A percentile compares a stretch with the other conserved stretches of the same genome.
Conservation (phyloP, 2,329 filamentous ascomycete genomes). For the Hansfordia pulvinata region DNA sequence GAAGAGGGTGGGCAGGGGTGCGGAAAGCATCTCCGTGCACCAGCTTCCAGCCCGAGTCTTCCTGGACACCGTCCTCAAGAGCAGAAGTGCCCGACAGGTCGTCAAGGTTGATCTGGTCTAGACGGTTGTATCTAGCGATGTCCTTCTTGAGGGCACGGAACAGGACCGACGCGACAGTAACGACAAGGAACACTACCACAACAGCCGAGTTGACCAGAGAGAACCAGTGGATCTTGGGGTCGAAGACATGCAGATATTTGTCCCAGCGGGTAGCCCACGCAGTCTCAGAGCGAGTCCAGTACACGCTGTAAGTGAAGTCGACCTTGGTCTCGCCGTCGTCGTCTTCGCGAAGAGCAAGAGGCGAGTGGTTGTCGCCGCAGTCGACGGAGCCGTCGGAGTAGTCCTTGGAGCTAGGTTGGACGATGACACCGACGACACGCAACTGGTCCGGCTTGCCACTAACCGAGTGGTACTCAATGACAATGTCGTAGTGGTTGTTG, state of each 20-base stretch:
- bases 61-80: conserved; percentile 84
- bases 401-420: conserved; percentile 65
- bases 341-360: conserved; percentile 52
- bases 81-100: conserved; percentile 70
- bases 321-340: conserved; percentile 46
- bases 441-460: conserved; percentile 52
- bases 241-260: conserved; percentile 94
- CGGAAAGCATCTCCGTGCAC: conserved; percentile 97
- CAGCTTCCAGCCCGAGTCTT: conserved; percentile 97
- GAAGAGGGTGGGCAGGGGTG: conserved; percentile 65
- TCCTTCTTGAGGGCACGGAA: conserved; percentile 84
- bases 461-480: conserved; percentile 83
- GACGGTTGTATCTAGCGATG: conserved; percentile 88
- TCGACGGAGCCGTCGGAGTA: conserved; percentile 41
- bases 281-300: conserved; percentile 72
- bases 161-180: conserved; percentile 87
- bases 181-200: conserved; percentile 81
- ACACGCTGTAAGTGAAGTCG: conserved; percentile 83
- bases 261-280: conserved; percentile 97
- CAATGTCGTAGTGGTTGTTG: conserved; percentile 94
- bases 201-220: conserved; percentile 92
- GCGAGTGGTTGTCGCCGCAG: conserved; percentile 43
- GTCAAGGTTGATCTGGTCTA: conserved; percentile 83
- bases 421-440: conserved; percentile 83
- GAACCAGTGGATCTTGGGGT: conserved; percentile 98